Conservation (phyloP, 177 flowering plant genomes). For the Vitis hybrid region DNA sequence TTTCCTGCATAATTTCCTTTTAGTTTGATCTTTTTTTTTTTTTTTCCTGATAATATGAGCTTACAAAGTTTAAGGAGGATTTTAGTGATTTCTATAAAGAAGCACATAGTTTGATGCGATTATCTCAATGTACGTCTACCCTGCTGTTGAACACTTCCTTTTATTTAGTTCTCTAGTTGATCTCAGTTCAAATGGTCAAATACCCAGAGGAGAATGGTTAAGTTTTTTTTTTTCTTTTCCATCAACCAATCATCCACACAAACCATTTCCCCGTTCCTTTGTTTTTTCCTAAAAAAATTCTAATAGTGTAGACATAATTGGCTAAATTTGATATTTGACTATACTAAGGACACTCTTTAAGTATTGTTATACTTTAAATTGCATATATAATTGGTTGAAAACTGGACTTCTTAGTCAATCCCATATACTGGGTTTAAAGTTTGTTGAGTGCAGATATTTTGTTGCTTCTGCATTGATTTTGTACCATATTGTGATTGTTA, state of each 20-base stretch:
- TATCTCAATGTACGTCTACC: neutral
- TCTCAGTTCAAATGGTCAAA: neutral
- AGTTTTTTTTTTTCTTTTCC: neutral
- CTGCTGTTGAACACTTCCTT: neutral
- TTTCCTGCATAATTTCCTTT: too few relatives aligned
- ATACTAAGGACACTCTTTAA: too few relatives aligned
- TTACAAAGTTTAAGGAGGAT: too few relatives aligned
- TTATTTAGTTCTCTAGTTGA: neutral
- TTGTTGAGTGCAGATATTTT: neutral
- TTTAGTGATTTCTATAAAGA: too few relatives aligned
- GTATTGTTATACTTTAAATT: too few relatives aligned
- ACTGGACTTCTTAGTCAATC: neutral
- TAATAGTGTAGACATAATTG: neutral
- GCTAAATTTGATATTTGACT: neutral
- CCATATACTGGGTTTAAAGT: neutral
- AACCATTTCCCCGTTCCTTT: too few relatives aligned
- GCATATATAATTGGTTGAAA: too few relatives aligned
- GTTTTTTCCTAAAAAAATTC: neutral
- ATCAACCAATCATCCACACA: too few relatives aligned
- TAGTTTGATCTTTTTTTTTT: too few relatives aligned
- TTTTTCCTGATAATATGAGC: too few relatives aligned
- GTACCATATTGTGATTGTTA: neutral
- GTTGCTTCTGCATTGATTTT: neutral
- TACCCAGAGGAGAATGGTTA: neutral
- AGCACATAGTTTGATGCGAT: neutral